Conservation (phyloP, 2,329 filamentous ascomycete genomes). For the Stemphylium beticola region DNA sequence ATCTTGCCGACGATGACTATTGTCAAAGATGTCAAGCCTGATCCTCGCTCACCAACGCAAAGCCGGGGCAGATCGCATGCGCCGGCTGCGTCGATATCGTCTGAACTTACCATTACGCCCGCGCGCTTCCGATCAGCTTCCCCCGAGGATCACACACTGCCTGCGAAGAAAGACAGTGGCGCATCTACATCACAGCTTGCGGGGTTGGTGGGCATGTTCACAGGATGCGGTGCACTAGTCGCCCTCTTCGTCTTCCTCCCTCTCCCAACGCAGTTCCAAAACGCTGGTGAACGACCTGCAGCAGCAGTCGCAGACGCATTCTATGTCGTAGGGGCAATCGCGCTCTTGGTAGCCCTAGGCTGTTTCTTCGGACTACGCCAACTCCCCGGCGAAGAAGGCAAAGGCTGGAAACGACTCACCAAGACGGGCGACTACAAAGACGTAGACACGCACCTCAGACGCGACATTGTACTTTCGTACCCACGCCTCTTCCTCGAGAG, state of each 20-base stretch:
- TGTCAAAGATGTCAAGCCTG: conserved; percentile 30
- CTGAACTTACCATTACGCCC: conserved; percentile 77
- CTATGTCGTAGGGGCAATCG: conserved; percentile 79
- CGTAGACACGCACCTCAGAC: conserved; percentile 37
- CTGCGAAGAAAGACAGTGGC: conserved; percentile 29
- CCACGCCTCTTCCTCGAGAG: conserved; percentile 51
- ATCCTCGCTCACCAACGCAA: conserved; percentile 35
- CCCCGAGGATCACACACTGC: conserved; percentile 19
- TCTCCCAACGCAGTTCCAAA: conserved; percentile 79
- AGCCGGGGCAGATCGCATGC: conserved; percentile 58
- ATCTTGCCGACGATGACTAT: conserved; percentile 76
- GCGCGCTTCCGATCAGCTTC: conserved; percentile 52
- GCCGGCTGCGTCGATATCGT: conserved; percentile 71
- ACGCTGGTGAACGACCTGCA: conserved; percentile 72
- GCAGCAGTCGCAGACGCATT: conserved; percentile 83
- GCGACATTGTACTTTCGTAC: conserved; percentile 66
- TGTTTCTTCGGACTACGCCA: conserved; percentile 79
- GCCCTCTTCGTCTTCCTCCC: conserved; percentile 84
- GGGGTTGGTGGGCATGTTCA: conserved; percentile 89
- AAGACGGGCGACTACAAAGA: conserved; percentile 31
- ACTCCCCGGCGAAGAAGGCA: conserved; percentile 75
- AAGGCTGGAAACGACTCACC: conserved; percentile 65
- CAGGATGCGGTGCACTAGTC: conserved; percentile 87
- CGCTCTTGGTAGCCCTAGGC: conserved; percentile 73
- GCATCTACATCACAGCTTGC: conserved; percentile 70